Evolutionary conservation across 2,329 filamentous ascomycete species (phyloP), one percentile per base, ranked within the genome.

Genomic region (Zalaria obscura): DNA sequence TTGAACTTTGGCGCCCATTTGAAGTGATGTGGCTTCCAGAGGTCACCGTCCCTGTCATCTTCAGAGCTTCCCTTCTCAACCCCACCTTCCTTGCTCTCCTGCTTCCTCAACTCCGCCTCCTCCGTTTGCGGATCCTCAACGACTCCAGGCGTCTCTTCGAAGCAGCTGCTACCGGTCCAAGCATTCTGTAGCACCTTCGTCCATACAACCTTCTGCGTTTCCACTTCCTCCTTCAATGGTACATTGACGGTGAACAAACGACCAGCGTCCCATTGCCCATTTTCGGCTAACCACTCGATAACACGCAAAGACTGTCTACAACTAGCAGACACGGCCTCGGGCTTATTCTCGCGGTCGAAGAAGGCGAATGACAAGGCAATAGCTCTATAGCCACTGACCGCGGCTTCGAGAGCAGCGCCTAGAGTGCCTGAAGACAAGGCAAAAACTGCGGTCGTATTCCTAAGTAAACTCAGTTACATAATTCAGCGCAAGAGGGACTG

Each of bases 281-380:
- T 81, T 38, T 72, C 69, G 51, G 73, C 78, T 5, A 98, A 68
- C 47, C 85, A 75, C 59, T 94, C 82, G 48, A 94, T 80, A 25
- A 96, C 70, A 48, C 72, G 73, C 25, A 91, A 79, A 25, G 79
- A 77, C 51, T 89, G 78, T 36, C 74, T 67, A 32, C 79, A 84
- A 3, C 86, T 87, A 38, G 76, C 83, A 28, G 76, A 73, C 45
- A 96, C 89, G 50, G 94, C 78, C 25, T 72, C 70, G 2, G 83
- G 80, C 52, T 94, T 83, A 60, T 95, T 88, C 57, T 85, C 83
- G 44, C 79, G 73, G 43, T 78, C 77, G 63, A 88, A 91, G 64
- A 95, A 96, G 25, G 89, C 91, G 59, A 86, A 98, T 38, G 78
- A 86, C 34, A 98, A 64, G 0, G 91, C 91, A 48, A 98, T 82